A percentile compares a stretch with the other conserved stretches of the same genome.
Evolutionary conservation across 2,329 filamentous ascomycete species (phyloP).

Genomic region (Cordyceps tenuipes): DNA sequence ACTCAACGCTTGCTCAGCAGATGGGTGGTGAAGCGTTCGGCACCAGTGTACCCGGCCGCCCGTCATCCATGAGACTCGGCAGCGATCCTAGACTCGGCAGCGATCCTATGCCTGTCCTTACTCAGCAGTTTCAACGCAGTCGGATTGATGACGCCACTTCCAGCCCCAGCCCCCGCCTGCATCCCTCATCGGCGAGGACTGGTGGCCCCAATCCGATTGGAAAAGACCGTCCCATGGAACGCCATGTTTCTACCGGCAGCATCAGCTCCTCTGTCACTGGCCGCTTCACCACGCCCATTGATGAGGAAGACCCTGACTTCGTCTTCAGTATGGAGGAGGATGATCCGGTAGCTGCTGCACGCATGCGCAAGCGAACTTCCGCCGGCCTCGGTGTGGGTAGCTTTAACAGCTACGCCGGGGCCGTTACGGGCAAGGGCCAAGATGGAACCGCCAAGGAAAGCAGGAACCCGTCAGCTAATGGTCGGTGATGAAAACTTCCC

Average conservation of each 20-base stretch:
- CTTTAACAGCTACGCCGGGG: constrained; percentile 35
- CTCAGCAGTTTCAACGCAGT: constrained; percentile 55
- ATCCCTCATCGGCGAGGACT: constrained; percentile 38
- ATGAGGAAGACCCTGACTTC: constrained; percentile 56
- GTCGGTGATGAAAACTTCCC: constrained; percentile 19
- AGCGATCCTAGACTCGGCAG: constrained; percentile 41
- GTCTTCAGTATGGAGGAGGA: constrained; percentile 60
- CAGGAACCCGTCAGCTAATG: constrained; percentile 19
- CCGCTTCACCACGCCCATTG: constrained; percentile 55
- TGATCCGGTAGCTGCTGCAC: constrained; percentile 37
- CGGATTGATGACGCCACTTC: constrained; percentile 41
- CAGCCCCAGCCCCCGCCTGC: constrained; percentile 40
- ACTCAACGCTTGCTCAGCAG: constrained; percentile 51
- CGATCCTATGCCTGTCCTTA: constrained; percentile 50
- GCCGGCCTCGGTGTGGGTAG: constrained; percentile 32
- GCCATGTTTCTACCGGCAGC: constrained; percentile 52
- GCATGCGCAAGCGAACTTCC: constrained; percentile 41
- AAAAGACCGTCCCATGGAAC: constrained; percentile 39
- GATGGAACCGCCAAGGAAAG: constrained; percentile 22
- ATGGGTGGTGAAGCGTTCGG: constrained; percentile 39
- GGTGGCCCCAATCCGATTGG: constrained; percentile 34
- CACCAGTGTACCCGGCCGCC: constrained; percentile 30
- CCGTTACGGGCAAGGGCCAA: constrained; percentile 22
- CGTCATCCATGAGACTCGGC: constrained; percentile 31
- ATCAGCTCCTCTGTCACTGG: constrained; percentile 46